Evolutionary conservation across 164 flowering plant genomes (phyloP).

Genomic region (Annona squamosa): DNA sequence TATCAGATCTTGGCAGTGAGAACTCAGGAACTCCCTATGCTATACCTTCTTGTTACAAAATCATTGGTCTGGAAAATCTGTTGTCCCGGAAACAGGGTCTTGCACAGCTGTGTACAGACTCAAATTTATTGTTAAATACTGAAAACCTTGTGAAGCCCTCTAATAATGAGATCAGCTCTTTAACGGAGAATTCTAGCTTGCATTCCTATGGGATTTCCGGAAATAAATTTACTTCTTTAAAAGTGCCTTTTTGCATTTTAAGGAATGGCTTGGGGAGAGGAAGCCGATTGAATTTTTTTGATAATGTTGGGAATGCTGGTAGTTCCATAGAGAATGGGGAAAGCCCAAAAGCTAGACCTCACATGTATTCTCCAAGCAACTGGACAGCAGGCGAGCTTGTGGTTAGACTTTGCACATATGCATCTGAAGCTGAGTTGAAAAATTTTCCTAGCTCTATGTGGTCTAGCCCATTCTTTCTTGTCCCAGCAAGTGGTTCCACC

Average conservation of each 20-base stretch:
- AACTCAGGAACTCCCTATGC: slow-evolving; percentile 29
- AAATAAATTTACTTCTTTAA: slow-evolving; percentile 19
- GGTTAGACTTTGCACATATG: slow-evolving; percentile 43
- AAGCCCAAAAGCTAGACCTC: slow-evolving; percentile 38
- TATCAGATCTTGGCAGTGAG: slow-evolving; percentile 42
- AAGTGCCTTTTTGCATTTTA: slow-evolving; percentile 13
- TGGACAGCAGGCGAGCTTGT: slow-evolving; percentile 49
- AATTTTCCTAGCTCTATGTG: slow-evolving; percentile 33
- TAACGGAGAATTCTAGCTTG: slow-evolving; percentile 19
- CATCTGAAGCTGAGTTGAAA: slow-evolving; percentile 25
- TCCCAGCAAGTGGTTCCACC: slow-evolving; percentile 73
- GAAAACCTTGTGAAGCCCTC: slow-evolving; percentile 11
- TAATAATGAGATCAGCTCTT: slow-evolving; percentile 24
- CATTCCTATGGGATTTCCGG: slow-evolving; percentile 10
- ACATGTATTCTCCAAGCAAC: slow-evolving; percentile 54
- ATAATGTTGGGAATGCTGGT: slow-evolving; percentile 13
- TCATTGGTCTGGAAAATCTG: slow-evolving; percentile 30
- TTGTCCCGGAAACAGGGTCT: slow-evolving; percentile 51
- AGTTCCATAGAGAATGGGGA: slow-evolving; percentile 19
- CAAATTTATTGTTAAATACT: slow-evolving; percentile 15
- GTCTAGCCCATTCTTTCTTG: slow-evolving; percentile 75
- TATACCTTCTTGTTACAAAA: slow-evolving; percentile 64
- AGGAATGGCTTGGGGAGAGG: slow-evolving; percentile 9
- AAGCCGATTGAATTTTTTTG: slow-evolving; percentile 11
- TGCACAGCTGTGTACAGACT: slow-evolving; percentile 28